Base-by-base conservation (phyloP, 805 yeast species). In the Schizosaccharomyces japonicus region DNA sequence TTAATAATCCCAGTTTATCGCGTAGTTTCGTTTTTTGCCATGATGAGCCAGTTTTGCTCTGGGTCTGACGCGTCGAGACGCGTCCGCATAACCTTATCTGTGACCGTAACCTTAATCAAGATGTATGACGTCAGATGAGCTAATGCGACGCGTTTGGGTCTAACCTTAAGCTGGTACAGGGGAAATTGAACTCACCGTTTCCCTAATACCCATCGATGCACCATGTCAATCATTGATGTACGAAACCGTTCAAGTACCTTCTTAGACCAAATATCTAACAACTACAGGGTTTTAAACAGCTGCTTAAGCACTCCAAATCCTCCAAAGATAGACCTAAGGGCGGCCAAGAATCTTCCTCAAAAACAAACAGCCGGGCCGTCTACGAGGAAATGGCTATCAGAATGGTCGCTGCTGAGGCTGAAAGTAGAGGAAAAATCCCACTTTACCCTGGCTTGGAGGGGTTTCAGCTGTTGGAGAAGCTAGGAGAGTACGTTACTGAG, bases 361-460 rank as follows among this genome's bases (percentile, higher is more conserved):
- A 25, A 15, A 32, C 23, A 32, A 15, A 17, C 28, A 11, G 17
- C 52, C 36, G 28, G 44, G 28, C 40, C 26, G 21, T 15, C 50
- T 25, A 45, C 49, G 17, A 21, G 52, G 53, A 52, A 23, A 68
- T 66, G 5, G 62, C 61, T 32, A 57, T 60, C 52, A 60, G 58
- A 50, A 61, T 66, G 32, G 62, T 66, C 44, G 65, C 60, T 30
- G 67, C 65, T 50, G 68, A 66, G 45, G 59, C 54, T 33, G 59
- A 54, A 47, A 53, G 57, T 33, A 49, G 55, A 39, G 49, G 55
- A 3, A 52, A 56, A 44, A 44, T 63, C 54, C 67, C 68, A 13
- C 15, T 48, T 4, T 66, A 63, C 48, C 60, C 62, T 15, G 70
- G 68, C 4, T 53, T 66, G 6, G 68, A 65, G 48, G 49, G 57